Evolutionary conservation across 371 early-diverging fungal species (phyloP).

Genomic region (Syncephalastrum monosporum): DNA sequence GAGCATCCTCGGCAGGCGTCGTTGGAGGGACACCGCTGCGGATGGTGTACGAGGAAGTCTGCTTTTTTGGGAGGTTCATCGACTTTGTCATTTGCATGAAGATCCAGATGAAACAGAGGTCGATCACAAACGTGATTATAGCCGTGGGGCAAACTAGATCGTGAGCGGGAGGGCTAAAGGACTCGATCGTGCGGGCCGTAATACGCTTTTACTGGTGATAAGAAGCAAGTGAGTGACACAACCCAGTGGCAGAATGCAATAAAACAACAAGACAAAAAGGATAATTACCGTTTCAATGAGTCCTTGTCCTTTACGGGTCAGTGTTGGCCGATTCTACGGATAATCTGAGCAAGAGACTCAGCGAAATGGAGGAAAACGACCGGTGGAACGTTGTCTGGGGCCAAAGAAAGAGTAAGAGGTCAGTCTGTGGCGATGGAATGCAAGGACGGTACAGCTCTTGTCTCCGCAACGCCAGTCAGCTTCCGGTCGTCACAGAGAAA

Average conservation of each 20-base stretch:
- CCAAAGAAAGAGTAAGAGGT: too few relatives aligned
- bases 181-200: slow-evolving; percentile 13
- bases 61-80: slow-evolving; percentile 16
- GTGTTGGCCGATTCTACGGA: too few relatives aligned
- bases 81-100: slow-evolving; percentile 30
- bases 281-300: slow-evolving; percentile 4
- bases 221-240: too few relatives aligned
- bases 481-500: too few relatives aligned
- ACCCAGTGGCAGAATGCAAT: neutral
- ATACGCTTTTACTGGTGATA: too few relatives aligned
- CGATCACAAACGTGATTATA: slow-evolving; percentile 21
- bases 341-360: too few relatives aligned
- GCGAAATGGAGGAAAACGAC: too few relatives aligned
- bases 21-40: neutral
- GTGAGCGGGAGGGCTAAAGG: slow-evolving; percentile 11
- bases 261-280: neutral
- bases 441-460: too few relatives aligned
- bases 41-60: neutral
- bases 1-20: neutral
- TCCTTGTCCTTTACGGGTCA: too few relatives aligned
- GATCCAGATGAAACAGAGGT: slow-evolving; percentile 26
- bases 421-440: too few relatives aligned
- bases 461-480: too few relatives aligned
- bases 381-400: too few relatives aligned
- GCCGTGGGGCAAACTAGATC: slow-evolving; percentile 15